Evolutionary conservation across 495 filamentous ascomycete species (phyloP).

Genomic region (Neurospora sp.): DNA sequence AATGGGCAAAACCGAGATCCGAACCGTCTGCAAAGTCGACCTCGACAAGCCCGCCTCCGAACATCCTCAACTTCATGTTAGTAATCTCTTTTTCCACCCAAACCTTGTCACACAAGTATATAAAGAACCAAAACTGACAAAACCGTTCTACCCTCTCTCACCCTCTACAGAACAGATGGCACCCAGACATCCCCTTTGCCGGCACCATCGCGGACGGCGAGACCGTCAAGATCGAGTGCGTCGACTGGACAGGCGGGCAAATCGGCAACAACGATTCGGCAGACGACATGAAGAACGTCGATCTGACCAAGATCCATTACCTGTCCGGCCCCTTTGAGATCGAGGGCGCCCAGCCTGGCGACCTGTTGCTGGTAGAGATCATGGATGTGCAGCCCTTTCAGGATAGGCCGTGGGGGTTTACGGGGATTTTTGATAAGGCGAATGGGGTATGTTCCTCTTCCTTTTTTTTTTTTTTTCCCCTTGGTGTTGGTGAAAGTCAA

Average conservation of each 20-base stretch:
- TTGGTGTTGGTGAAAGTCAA: background rate
- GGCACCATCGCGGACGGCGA: conserved; percentile 76
- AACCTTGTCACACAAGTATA: no score
- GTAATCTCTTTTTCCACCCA: conserved; percentile 13
- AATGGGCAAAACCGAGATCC: conserved; percentile 39
- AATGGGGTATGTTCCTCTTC: conserved; percentile 47
- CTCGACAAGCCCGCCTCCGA: conserved; percentile 66
- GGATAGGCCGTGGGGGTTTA: conserved; percentile 86
- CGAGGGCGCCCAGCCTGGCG: conserved; percentile 76
- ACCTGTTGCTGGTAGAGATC: conserved; percentile 83
- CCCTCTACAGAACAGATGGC: conserved; percentile 73
- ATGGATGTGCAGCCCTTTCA: conserved; percentile 91
- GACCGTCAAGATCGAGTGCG: conserved; percentile 89
- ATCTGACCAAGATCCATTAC: conserved; percentile 79
- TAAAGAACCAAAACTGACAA: background rate
- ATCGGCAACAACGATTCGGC: conserved; percentile 84
- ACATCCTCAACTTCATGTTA: conserved; percentile 68
- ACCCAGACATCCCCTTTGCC: conserved; percentile 75
- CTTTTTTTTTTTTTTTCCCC: background rate
- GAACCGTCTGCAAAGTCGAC: conserved; percentile 67
- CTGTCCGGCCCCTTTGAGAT: conserved; percentile 88
- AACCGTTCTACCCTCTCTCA: background rate
- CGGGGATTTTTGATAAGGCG: conserved; percentile 67
- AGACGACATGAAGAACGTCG: conserved; percentile 78
- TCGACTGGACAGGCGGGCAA: conserved; percentile 86